Evolutionary conservation across 192 early-diverging fungal species (phyloP).

Genomic region (Backusella circina): DNA sequence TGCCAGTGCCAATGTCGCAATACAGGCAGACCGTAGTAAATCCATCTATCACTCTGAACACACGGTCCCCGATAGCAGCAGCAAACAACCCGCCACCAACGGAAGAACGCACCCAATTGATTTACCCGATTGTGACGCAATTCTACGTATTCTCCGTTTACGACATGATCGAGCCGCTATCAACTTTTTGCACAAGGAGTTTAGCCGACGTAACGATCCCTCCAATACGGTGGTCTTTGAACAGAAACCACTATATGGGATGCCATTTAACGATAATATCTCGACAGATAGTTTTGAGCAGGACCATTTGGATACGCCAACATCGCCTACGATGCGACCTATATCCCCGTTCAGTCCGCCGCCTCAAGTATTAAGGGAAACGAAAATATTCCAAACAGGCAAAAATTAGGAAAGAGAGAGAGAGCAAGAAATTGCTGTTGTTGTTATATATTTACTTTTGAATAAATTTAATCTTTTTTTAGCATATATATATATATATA

Average conservation of each 20-base stretch:
- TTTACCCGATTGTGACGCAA: slow-evolving; percentile 42
- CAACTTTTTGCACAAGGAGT: slow-evolving; percentile 35
- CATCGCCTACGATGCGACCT: neutral
- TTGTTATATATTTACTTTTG: too few species aligned
- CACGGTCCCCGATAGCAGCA: slow-evolving; percentile 16
- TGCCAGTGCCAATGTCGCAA: slow-evolving; percentile 24
- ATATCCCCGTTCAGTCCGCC: neutral
- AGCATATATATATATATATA: too few species aligned
- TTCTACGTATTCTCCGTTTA: slow-evolving; percentile 48
- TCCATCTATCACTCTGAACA: slow-evolving; percentile 34
- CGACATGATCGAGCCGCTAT: slow-evolving; percentile 35
- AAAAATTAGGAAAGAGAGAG: neutral
- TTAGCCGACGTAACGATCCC: slow-evolving; percentile 19
- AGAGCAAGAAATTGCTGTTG: too few species aligned
- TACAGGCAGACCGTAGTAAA: slow-evolving; percentile 31
- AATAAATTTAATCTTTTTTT: too few species aligned
- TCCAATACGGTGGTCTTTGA: neutral
- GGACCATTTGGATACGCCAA: neutral
- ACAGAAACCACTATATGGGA: neutral
- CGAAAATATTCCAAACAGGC: neutral
- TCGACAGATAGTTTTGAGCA: neutral
- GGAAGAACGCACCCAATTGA: slow-evolving; percentile 23
- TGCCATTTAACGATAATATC: neutral
- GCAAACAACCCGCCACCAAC: neutral
- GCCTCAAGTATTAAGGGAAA: neutral